Percentiles rank a stretch among this genome's conserved stretches.
These are phyloP conservation scores for Sarcodon aspratus DNA, from an alignment of 768 basidiomycete species.

Conservation along the genomic window DNA sequence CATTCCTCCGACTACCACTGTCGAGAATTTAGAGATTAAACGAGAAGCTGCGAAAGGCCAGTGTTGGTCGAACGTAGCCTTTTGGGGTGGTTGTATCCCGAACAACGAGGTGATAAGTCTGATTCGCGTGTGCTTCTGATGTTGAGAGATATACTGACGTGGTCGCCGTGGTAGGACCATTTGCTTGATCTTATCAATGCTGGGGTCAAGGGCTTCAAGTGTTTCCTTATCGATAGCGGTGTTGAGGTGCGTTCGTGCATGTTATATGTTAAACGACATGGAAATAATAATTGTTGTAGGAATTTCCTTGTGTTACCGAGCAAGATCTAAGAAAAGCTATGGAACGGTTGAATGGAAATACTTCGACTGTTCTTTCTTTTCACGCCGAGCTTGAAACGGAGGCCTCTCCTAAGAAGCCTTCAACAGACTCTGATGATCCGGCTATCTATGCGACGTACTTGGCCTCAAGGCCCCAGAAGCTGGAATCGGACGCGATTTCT, in stretches of 20 bases:
- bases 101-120: conserved; percentile 57
- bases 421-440: conserved; percentile 15
- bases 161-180: conserved; percentile 34
- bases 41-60: conserved; percentile 58
- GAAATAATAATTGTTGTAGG: conserved; percentile 31
- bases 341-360: conserved; percentile 67
- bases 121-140: not conserved
- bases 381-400: conserved; percentile 87
- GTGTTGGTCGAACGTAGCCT: conserved; percentile 74
- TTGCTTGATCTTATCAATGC: conserved; percentile 63
- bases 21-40: conserved; percentile 64
- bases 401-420: conserved; percentile 9
- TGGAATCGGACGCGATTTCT: conserved; percentile 76
- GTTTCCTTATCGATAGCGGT: conserved; percentile 92
- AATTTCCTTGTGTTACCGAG: conserved; percentile 83
- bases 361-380: conserved; percentile 69
- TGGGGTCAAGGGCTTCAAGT: conserved; percentile 95
- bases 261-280: not conserved
- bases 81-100: conserved; percentile 95
- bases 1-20: conserved; percentile 89
- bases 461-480: conserved; percentile 64
- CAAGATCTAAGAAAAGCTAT: conserved; percentile 60
- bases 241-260: conserved; percentile 53
- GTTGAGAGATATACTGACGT: not conserved
- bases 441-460: conserved; percentile 73